Conservation (phyloP, 495 filamentous ascomycete genomes). For the Penicillium psychrofluorescens region DNA sequence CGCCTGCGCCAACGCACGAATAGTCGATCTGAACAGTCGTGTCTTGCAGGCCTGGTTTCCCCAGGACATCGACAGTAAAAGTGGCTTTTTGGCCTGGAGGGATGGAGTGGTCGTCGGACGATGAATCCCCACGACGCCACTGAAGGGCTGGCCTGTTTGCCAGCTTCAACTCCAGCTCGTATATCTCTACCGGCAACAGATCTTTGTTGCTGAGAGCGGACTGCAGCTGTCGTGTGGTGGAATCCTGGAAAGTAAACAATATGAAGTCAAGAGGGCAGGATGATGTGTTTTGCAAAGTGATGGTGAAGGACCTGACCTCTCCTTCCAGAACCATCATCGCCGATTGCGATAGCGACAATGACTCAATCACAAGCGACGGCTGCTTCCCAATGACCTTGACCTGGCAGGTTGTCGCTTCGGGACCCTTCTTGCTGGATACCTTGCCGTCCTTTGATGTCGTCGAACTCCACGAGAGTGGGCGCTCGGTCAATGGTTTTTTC, state of each 20-base stretch:
- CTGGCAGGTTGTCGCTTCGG: constrained; percentile 26
- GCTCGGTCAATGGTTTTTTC: constrained; percentile 44
- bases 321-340: constrained; percentile 90
- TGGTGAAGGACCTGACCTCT: constrained; percentile 66
- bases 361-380: constrained; percentile 67
- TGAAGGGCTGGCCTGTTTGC: constrained; percentile 66
- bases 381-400: constrained; percentile 71
- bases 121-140: constrained; percentile 47
- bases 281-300: constrained; percentile 77
- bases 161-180: constrained; percentile 76
- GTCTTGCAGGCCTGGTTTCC: constrained; percentile 77
- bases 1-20: constrained; percentile 57
- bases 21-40: constrained; percentile 81
- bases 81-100: constrained; percentile 59
- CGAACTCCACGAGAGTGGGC: constrained; percentile 50
- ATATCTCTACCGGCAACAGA: constrained; percentile 66
- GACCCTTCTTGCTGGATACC: constrained; percentile 25
- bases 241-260: constrained; percentile 83
- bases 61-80: constrained; percentile 78
- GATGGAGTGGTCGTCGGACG: constrained; percentile 47
- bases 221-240: constrained; percentile 69
- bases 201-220: constrained; percentile 67
- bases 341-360: constrained; percentile 71
- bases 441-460: constrained; percentile 38
- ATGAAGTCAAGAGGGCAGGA: constrained; percentile 72